These are phyloP conservation scores for Podaxis sp. DNA, from an alignment of 768 basidiomycete species.

Conservation along the genomic window DNA sequence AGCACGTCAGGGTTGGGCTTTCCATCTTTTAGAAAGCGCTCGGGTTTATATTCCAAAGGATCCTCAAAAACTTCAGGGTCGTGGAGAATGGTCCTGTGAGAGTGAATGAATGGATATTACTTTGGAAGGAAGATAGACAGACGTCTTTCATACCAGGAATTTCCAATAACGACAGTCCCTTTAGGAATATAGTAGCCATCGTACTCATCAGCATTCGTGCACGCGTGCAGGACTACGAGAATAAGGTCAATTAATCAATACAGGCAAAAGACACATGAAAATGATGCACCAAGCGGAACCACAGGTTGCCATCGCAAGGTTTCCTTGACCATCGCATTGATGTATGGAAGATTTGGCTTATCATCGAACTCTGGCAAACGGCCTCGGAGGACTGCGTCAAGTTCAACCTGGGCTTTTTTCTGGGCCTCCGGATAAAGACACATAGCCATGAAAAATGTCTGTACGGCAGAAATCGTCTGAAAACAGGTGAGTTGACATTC, in stretches of 20 bases:
- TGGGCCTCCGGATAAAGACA: constrained; percentile 24
- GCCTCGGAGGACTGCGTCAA: constrained; percentile 32
- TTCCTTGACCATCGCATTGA: constrained; percentile 25
- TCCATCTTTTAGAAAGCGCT: constrained; percentile 26
- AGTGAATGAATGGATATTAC: not conserved
- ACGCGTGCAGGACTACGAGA: not conserved
- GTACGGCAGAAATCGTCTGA: constrained; percentile 23
- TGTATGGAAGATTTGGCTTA: constrained; percentile 20
- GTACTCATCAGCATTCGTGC: constrained; percentile 13
- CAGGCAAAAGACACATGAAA: not conserved
- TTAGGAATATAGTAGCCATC: constrained; percentile 17
- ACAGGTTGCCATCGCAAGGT: constrained; percentile 21
- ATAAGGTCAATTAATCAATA: no score
- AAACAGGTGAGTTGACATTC: not conserved
- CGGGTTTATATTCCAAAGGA: constrained; percentile 30
- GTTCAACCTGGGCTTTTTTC: constrained; percentile 30
- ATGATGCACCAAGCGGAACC: constrained; percentile 23
- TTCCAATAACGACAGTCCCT: constrained; percentile 15
- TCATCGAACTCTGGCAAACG: constrained; percentile 26
- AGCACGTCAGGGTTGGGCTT: constrained; percentile 14
- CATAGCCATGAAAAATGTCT: constrained; percentile 26
- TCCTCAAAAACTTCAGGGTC: constrained; percentile 31
- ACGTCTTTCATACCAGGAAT: constrained; percentile 14
- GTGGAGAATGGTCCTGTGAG: constrained; percentile 30
- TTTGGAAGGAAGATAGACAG: not conserved